Base-by-base conservation (phyloP, 2,329 filamentous ascomycete genomes). In the Exophiala dermatitidis region DNA sequence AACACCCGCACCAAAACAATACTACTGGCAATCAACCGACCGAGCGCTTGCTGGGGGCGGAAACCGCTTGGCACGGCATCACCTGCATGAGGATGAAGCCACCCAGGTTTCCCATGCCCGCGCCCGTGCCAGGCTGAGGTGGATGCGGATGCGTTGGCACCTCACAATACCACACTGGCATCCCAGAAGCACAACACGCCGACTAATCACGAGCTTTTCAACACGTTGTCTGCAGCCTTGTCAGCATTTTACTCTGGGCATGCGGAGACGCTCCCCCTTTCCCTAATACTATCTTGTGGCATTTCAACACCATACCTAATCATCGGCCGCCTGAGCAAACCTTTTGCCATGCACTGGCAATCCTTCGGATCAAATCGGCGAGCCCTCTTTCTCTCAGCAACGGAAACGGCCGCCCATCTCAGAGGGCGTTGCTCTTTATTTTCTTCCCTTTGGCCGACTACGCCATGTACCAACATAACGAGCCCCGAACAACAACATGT, bases 91-190 rank as follows among this genome's bases (percentile, higher is more conserved):
- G 48, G 44, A 43, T 44, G 47, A 48, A 28, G 42, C 40, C 9
- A 41, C 12, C 19, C 28, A 28, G 4, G 12, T 41, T 5, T 41
- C 19, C 19, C 19, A 19, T 19, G 19, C 19, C 19, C 19, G 19
- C 19, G 45, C 32, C 29, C 37, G 30, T 36, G 46, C 19, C 19
- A 19, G 19, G 19, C 19, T 19, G 19, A 19, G 19, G 19, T 54
- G 53, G 42, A 53, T 44, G 40, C 44, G 26, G 51, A 57, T 59
- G 57, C 42, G 57, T 36, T 59, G 57, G 53, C 57, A 57, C 10
- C 48, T 54, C 51, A 19, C 19, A 19, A 19, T 19, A 19, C 19
- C 19, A 19, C 46, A 46, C 45, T 9, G 29, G n/a, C 38, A 41
- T 28, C 19, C 19, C 46, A 40, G 37, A 59, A 57, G 54, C 54